Evolutionary conservation across 371 early-diverging fungal species (phyloP), one percentile per base, ranked within the genome.

Genomic region (Mucor mucedo): DNA sequence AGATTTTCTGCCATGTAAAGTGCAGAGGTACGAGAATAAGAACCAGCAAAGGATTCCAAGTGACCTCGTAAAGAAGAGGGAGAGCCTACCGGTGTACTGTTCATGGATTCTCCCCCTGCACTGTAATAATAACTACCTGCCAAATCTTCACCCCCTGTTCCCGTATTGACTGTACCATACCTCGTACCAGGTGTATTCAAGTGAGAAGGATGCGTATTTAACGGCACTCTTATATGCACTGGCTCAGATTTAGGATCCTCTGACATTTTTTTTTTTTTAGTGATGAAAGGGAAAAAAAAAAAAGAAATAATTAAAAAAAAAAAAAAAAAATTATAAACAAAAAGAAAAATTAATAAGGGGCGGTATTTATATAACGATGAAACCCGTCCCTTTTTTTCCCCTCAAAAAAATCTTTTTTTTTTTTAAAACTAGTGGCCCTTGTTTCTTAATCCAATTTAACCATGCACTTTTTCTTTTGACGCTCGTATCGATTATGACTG

Each of bases 11-110:
- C 76, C 70, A 78, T 71, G 52, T 71, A 74, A 5, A 62, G 55
- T 4, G 73, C 49, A 13, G 79, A 73, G 0, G 79, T 59, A 14
- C 76, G 60, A 6, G 79, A 72, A 33, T 79, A 78, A 1, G 79
- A 73, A 35, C 70, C 74, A 14, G 68, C 76, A 72, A 79, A 72
- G 16, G 56, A 62, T 27, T 63, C 74, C 6, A 79, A 5, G 0
- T 60, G 63, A 9, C 68, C 69, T 40, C 65, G 65, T 30, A 76
- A 39, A 6, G 79, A 73, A 13, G 52, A 56, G 30, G 41, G 50
- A 13, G 41, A 32, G 9, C 59, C 59, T 4, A 47, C 16, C 3
- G 47, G 47, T 21, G 47, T 47, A 47, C 47, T 47, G 7, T 58
- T 39, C 2, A 33, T 13, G 16, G 59, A 58, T 14, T 49, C 49